A percentile compares a stretch with the other conserved stretches of the same genome.
phyloP scores from a whole-genome alignment of 768 basidiomycete genomes.

The Xerocomellus intermedius region DNA sequence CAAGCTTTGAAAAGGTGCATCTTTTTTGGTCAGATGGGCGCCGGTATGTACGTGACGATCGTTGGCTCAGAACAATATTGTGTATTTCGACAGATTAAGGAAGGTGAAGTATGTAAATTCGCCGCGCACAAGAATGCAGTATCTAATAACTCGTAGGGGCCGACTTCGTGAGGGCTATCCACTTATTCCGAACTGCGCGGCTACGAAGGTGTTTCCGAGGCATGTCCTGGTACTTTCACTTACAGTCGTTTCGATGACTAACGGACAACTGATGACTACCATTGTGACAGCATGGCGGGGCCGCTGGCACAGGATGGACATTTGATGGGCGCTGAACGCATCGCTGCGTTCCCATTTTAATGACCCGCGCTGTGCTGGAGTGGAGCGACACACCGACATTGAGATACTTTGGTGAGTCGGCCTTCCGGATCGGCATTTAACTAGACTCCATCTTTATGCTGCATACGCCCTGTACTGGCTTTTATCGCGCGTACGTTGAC shows the following conservation, averaged over 20 bases:
- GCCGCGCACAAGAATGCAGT: not conserved
- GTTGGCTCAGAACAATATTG: not conserved
- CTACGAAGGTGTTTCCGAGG: not conserved
- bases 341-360: constrained; percentile 6
- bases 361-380: constrained; percentile 4
- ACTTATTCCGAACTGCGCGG: not conserved
- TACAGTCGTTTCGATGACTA: constrained; percentile 8
- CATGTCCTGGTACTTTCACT: not conserved
- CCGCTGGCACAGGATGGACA: constrained; percentile 9
- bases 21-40: not conserved
- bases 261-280: not conserved
- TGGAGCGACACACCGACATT: not conserved
- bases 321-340: constrained; percentile 12
- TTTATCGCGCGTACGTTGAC: not conserved
- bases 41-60: constrained; percentile 4
- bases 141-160: not conserved
- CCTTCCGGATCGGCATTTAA: not conserved
- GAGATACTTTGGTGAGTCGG: not conserved
- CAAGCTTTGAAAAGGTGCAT: not conserved
- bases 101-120: not conserved
- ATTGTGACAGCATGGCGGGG: constrained; percentile 17
- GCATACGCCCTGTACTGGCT: not conserved
- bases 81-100: not conserved
- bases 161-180: not conserved
- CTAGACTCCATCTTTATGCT: not conserved